Evolutionary conservation across 345 rosid genomes (phyloP).

Genomic region (Arabidopsis thaliana): TAIR10.1 NC_003075.7:14232001-14232500

Average conservation of each 20-base stretch:
- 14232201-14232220: conserved; percentile 79
- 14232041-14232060: conserved; percentile 37
- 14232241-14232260: conserved; percentile 61
- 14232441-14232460: background rate
- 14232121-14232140: conserved; percentile 7
- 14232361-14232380: background rate
- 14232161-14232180: background rate
- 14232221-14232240: conserved; percentile 84
- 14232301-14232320: background rate
- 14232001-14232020: background rate
- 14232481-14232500: conserved; percentile 76
- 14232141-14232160: background rate
- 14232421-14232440: background rate
- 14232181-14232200: conserved; percentile 28
- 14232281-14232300: conserved; percentile 34
- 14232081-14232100: conserved; percentile 70
- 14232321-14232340: conserved; percentile 3
- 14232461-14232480: conserved; percentile 15
- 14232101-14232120: conserved; percentile 18
- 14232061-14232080: conserved; percentile 58
- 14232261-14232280: conserved; percentile 51
- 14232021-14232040: background rate
- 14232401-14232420: background rate
- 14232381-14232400: conserved; percentile 39
- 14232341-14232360: background rate